Base-by-base conservation (phyloP, 106 monocot genomes). In the Agapanthus africanus region DNA sequence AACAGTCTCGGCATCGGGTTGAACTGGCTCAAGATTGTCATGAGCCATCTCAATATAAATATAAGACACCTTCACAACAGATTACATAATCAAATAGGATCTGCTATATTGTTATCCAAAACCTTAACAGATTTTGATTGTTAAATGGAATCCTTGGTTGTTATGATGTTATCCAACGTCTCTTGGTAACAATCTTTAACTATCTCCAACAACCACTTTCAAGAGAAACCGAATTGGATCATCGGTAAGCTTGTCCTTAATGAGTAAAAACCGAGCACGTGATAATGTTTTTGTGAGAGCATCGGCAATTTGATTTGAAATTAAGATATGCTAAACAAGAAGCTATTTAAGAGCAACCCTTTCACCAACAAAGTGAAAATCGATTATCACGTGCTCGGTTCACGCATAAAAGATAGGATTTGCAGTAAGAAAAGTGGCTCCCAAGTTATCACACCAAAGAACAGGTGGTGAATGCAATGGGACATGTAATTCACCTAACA, bases 391-490 rank as follows among this genome's bases (percentile, higher is more conserved):
- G n/a, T n/a, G n/a, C 18, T 49, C 18, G 8, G 5, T 16, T 49
- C 49, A 2, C 18, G 49, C 49, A 49, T 49, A 16, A 16, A 49
- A 8, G 9, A 49, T 16, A 49, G 9, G 49, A 49, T 49, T 6
- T n/a, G 49, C 49, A 19, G 49, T 49, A 19, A 49, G 49, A 49
- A 49, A 49, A 49, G 49, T 49, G 9, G 49, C 18, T 16, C n/a
- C n/a, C n/a, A 49, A 49, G 49, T 49, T 49, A 49, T 8, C 49
- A 49, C 18, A 49, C 49, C 49, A 49, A 49, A 49, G 49, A 49
- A 11, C 3, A 49, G 2, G 49, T 49, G 49, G 49, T 49, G 49
- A 49, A 49, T 15, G 14, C 49, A 49, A 49, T 13, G 49, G 49
- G 3, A 49, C 49, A 6, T 49, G 49, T 49, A 49, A 19, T 19